These are phyloP conservation scores for Tremellales sp. DNA, from an alignment of 1,284 basidiomycete genomes.

Conservation along the genomic window DNA sequence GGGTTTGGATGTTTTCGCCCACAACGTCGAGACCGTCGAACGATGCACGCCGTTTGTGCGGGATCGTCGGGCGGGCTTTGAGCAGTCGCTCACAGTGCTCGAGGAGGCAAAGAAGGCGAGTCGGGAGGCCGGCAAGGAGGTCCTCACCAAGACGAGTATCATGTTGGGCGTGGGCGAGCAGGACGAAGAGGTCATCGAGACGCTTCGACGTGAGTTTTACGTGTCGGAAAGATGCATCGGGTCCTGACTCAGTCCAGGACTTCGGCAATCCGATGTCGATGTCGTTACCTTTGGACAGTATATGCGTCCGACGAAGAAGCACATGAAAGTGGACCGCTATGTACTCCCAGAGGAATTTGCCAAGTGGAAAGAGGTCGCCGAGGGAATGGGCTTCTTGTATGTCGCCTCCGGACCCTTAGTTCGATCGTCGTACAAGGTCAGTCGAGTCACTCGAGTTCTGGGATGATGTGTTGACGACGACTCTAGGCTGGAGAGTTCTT, in stretches of 20 bases:
- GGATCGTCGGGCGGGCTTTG: constrained; percentile 88
- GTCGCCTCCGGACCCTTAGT: constrained; percentile 96
- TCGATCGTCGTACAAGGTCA: constrained; percentile 91
- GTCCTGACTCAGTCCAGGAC: constrained; percentile 55
- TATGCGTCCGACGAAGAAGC: constrained; percentile 97
- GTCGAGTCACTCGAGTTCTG: constrained; percentile 39
- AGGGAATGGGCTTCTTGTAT: constrained; percentile 93
- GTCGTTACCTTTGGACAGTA: constrained; percentile 99
- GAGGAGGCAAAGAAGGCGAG: constrained; percentile 78
- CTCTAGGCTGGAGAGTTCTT: constrained; percentile 81
- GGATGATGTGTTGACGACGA: constrained; percentile 17
- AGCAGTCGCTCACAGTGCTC: constrained; percentile 82
- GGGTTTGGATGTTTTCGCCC: constrained; percentile 95
- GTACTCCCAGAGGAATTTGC: constrained; percentile 91
- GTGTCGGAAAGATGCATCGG: not conserved
- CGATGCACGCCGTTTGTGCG: constrained; percentile 90
- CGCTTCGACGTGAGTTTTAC: constrained; percentile 68
- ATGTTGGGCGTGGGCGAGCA: constrained; percentile 98
- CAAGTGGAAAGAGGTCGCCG: constrained; percentile 82
- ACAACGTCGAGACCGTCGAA: constrained; percentile 96
- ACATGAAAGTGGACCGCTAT: constrained; percentile 99
- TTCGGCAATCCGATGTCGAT: constrained; percentile 83
- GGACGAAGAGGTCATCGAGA: constrained; percentile 75
- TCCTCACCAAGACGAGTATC: constrained; percentile 95
- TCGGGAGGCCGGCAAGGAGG: constrained; percentile 68